Conservation (phyloP, 2,329 filamentous ascomycete species). For the Pseudocercospora macadamiae region DNA sequence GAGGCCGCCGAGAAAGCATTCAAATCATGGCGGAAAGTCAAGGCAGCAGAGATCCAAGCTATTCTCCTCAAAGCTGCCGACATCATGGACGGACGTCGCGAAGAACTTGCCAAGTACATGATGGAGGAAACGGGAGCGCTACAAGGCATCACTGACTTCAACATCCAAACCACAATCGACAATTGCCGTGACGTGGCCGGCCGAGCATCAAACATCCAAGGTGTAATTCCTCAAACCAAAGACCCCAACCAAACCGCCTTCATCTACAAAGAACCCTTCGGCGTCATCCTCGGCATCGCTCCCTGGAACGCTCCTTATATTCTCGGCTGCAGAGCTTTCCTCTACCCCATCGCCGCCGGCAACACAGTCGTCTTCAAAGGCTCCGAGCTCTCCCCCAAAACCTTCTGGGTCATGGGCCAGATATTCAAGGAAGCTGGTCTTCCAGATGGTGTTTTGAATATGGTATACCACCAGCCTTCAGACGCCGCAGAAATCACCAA, state of each 20-base stretch:
- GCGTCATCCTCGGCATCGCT: conserved; percentile 76
- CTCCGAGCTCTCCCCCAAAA: conserved; percentile 68
- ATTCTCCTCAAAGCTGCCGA: conserved; percentile 72
- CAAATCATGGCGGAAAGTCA: conserved; percentile 67
- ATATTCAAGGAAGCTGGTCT: conserved; percentile 75
- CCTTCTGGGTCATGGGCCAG: conserved; percentile 63
- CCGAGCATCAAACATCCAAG: conserved; percentile 52
- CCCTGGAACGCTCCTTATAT: conserved; percentile 72
- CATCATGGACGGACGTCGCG: conserved; percentile 61
- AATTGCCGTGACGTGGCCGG: conserved; percentile 58
- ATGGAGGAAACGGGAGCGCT: conserved; percentile 59
- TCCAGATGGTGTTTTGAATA: conserved; percentile 73
- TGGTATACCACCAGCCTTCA: conserved; percentile 63
- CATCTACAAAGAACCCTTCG: conserved; percentile 74
- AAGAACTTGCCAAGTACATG: conserved; percentile 66
- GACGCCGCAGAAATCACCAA: conserved; percentile 70
- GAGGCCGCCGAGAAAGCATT: conserved; percentile 69
- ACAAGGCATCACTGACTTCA: conserved; percentile 45
- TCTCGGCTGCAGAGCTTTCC: conserved; percentile 53
- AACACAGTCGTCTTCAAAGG: conserved; percentile 77
- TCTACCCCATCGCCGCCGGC: conserved; percentile 68
- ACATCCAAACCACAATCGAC: conserved; percentile 44
- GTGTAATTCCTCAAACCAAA: conserved; percentile 51
- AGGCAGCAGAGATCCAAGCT: conserved; percentile 64
- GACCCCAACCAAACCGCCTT: conserved; percentile 62